A percentile compares a stretch with the other conserved stretches of the same genome.
Conservation (phyloP, 345 rosid genomes). For the Camelina sativa region DNA sequence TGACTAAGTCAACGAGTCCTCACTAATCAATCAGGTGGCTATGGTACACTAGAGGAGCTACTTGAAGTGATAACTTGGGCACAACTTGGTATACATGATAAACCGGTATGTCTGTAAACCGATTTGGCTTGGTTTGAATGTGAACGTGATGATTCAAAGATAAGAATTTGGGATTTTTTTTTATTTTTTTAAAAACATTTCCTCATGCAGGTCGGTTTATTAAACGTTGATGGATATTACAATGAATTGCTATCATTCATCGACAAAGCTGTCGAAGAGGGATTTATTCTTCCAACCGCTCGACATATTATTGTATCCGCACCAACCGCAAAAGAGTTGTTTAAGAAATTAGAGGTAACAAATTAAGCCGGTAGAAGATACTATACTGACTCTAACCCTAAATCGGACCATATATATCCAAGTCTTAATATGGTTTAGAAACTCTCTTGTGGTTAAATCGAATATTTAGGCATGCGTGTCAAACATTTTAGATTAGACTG, state of each 20-base stretch:
- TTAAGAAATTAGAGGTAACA: slow-evolving; percentile 51
- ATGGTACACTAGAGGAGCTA: slow-evolving; percentile 68
- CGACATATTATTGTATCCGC: slow-evolving; percentile 56
- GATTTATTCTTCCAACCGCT: slow-evolving; percentile 54
- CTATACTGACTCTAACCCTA: not conserved
- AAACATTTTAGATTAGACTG: not conserved
- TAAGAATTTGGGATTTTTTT: not conserved
- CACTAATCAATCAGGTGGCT: slow-evolving; percentile 52
- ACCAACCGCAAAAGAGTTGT: slow-evolving; percentile 46
- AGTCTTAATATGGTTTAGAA: not conserved
- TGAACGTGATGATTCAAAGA: not conserved
- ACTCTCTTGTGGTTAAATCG: not conserved
- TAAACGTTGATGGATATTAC: slow-evolving; percentile 63
- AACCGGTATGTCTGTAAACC: slow-evolving; percentile 53
- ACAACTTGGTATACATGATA: slow-evolving; percentile 65
- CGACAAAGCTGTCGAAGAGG: slow-evolving; percentile 66
- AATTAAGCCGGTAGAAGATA: slow-evolving; percentile 8
- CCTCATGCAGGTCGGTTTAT: slow-evolving; percentile 50
- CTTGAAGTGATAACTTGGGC: slow-evolving; percentile 70
- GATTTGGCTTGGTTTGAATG: not conserved
- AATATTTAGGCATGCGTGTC: not conserved
- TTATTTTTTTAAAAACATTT: not conserved
- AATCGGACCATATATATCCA: not conserved
- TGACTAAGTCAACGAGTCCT: slow-evolving; percentile 7
- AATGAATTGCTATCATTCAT: slow-evolving; percentile 57